phyloP scores from a whole-genome alignment of 2,329 filamentous ascomycete genomes.

The Beauveria pseudobassiana region DNA sequence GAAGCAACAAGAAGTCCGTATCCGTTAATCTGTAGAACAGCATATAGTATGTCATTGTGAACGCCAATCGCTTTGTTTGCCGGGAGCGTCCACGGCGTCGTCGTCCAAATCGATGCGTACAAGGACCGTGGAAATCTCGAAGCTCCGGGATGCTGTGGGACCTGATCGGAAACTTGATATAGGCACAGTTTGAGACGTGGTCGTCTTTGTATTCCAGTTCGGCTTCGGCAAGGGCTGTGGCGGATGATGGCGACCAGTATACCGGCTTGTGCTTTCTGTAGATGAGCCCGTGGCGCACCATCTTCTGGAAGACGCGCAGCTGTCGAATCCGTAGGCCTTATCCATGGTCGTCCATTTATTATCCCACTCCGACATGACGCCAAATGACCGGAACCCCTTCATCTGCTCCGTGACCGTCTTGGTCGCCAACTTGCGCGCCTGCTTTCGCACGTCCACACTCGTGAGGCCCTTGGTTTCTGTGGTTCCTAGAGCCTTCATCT shows the following conservation, averaged over 20 bases:
- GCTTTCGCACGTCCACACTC: slow-evolving; percentile 53
- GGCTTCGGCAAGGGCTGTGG: slow-evolving; percentile 73
- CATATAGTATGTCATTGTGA: slow-evolving; percentile 66
- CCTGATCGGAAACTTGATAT: slow-evolving; percentile 68
- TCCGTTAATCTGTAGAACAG: slow-evolving; percentile 49
- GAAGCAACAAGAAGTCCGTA: slow-evolving; percentile 65
- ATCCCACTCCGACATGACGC: slow-evolving; percentile 76
- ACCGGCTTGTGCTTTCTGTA: slow-evolving; percentile 76
- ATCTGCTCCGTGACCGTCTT: slow-evolving; percentile 67
- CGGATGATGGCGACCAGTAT: slow-evolving; percentile 77
- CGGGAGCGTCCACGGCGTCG: slow-evolving; percentile 93
- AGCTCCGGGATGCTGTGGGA: slow-evolving; percentile 28
- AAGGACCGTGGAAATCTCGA: slow-evolving; percentile 40
- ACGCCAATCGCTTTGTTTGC: slow-evolving; percentile 88
- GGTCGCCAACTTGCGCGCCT: slow-evolving; percentile 58
- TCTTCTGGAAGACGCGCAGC: slow-evolving; percentile 64
- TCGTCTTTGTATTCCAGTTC: slow-evolving; percentile 78
- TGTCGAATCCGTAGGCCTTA: slow-evolving; percentile 62
- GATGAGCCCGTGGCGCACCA: slow-evolving; percentile 66
- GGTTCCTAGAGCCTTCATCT: slow-evolving; percentile 80
- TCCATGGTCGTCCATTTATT: slow-evolving; percentile 75
- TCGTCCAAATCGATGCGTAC: slow-evolving; percentile 93
- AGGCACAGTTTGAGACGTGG: slow-evolving; percentile 66
- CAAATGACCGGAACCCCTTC: slow-evolving; percentile 64
- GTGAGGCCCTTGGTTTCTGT: slow-evolving; percentile 34